Percentiles rank a stretch among this genome's conserved stretches.
Conservation (phyloP, 805 yeast genomes). For the Clavispora fructus region DNA sequence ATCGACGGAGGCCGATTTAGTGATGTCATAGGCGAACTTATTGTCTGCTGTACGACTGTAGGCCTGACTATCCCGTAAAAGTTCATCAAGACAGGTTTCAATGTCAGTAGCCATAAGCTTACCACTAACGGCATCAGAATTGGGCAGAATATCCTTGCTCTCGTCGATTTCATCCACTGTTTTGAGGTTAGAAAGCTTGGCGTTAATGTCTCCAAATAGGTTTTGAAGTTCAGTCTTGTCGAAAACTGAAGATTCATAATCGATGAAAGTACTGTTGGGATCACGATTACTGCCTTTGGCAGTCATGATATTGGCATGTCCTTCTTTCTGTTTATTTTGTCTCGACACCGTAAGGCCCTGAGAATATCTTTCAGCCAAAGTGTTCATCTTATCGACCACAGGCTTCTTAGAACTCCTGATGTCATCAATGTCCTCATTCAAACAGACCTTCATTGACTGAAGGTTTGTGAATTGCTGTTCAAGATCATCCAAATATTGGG, state of each 20-base stretch:
- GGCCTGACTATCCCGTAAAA: slow-evolving; percentile 16
- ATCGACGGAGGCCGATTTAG: slow-evolving; percentile 17
- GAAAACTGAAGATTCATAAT: slow-evolving; percentile 10
- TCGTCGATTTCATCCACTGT: slow-evolving; percentile 13
- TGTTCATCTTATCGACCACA: slow-evolving; percentile 28
- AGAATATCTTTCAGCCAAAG: slow-evolving; percentile 20
- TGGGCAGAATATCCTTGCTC: background rate
- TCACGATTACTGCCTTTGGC: slow-evolving; percentile 4
- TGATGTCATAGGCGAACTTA: slow-evolving; percentile 20
- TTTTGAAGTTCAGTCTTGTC: slow-evolving; percentile 15
- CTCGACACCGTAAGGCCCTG: slow-evolving; percentile 9
- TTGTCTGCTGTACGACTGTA: slow-evolving; percentile 17
- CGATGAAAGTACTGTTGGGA: slow-evolving; percentile 1
- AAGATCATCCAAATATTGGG: slow-evolving; percentile 16
- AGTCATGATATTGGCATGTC: background rate
- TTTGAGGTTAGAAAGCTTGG: slow-evolving; percentile 10
- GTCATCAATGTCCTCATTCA: slow-evolving; percentile 19
- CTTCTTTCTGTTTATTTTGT: background rate
- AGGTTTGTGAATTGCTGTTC: slow-evolving; percentile 18
- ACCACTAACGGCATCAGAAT: background rate
- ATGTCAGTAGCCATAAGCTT: slow-evolving; percentile 6
- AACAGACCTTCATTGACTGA: slow-evolving; percentile 7
- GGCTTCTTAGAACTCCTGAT: slow-evolving; percentile 31
- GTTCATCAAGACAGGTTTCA: slow-evolving; percentile 17
- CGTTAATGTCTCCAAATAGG: slow-evolving; percentile 17